A percentile compares a stretch with the other conserved stretches of the same genome.
phyloP scores from a whole-genome alignment of 129 eudicot species.

The Lonicera japonica region DNA sequence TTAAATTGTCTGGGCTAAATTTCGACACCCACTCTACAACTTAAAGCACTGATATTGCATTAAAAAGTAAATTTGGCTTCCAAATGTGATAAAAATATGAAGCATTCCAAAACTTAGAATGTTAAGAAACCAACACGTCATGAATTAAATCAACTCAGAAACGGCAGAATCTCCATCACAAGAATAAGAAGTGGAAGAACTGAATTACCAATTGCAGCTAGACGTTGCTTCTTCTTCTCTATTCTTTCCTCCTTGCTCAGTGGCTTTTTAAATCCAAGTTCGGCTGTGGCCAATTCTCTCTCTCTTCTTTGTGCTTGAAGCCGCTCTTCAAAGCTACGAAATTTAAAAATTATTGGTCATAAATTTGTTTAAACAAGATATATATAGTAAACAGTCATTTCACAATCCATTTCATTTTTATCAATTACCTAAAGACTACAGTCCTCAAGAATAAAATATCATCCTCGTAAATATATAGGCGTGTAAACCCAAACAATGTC shows the following conservation, averaged over 20 bases:
- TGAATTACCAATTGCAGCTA: conserved; percentile 89
- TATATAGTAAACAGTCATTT: neutral
- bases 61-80: no score
- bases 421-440: neutral
- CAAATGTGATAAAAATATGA: no score
- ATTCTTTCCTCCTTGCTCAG: conserved; percentile 78
- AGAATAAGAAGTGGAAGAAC: conserved; percentile 6
- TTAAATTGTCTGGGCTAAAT: no score
- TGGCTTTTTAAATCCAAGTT: conserved; percentile 81
- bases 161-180: conserved; percentile 7
- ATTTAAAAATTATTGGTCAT: conserved; percentile 4
- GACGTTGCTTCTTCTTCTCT: conserved; percentile 79
- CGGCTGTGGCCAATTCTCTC: conserved; percentile 64
- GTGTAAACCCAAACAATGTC: neutral
- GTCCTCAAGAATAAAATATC: neutral
- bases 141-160: conserved; percentile 10
- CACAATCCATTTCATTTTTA: neutral
- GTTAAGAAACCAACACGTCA: conserved; percentile 1
- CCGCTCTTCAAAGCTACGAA: conserved; percentile 90
- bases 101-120: no score
- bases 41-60: no score
- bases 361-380: neutral
- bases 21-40: no score
- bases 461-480: neutral
- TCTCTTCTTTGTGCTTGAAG: conserved; percentile 86